Conservation (phyloP, 805 yeast species). For the Kregervanrija delftensis region DNA sequence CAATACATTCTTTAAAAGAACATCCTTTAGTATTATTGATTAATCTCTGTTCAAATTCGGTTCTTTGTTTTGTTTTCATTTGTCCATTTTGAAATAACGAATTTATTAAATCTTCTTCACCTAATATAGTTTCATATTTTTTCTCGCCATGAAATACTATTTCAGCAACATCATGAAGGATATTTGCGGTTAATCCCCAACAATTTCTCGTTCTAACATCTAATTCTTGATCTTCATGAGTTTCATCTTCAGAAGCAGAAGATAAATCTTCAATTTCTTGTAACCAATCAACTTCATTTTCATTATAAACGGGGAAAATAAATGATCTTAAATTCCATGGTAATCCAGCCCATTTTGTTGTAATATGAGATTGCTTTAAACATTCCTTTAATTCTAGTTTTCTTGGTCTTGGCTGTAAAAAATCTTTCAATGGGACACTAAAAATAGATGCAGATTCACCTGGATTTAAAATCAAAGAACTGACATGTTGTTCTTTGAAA, state of each 20-base stretch:
- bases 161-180: slow-evolving; percentile 62
- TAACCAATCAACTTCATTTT: slow-evolving; percentile 57
- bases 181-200: slow-evolving; percentile 81
- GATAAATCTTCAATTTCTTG: slow-evolving; percentile 53
- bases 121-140: slow-evolving; percentile 31
- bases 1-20: slow-evolving; percentile 40
- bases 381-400: slow-evolving; percentile 26
- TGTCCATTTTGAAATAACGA: slow-evolving; percentile 45
- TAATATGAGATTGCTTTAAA: slow-evolving; percentile 26
- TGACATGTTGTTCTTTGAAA: slow-evolving; percentile 22
- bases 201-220: slow-evolving; percentile 53
- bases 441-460: slow-evolving; percentile 72
- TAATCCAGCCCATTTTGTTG: slow-evolving; percentile 63
- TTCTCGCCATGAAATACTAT: slow-evolving; percentile 39
- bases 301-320: slow-evolving; percentile 49
- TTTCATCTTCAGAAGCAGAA: slow-evolving; percentile 43
- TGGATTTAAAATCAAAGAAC: slow-evolving; percentile 48
- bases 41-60: slow-evolving; percentile 48
- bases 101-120: slow-evolving; percentile 62
- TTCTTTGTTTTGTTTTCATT: slow-evolving; percentile 40
- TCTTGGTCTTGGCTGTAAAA: slow-evolving; percentile 32
- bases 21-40: slow-evolving; percentile 35
- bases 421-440: slow-evolving; percentile 62
- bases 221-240: slow-evolving; percentile 30
- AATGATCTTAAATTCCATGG: slow-evolving; percentile 61